Base-by-base conservation (phyloP, 73 alveolate genomes). In the Urostyla sp. region DNA sequence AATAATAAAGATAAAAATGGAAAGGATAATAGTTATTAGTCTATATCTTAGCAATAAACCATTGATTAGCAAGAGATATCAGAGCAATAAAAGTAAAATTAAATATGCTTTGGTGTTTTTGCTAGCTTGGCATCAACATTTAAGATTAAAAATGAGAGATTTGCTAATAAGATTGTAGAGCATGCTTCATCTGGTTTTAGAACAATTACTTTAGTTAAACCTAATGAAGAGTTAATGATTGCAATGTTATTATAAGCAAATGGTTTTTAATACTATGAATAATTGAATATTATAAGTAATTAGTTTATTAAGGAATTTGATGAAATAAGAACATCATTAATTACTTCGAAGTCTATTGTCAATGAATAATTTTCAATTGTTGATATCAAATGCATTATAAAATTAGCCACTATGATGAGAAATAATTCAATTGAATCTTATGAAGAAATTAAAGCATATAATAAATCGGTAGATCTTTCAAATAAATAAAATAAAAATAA, bases 101-200 rank as follows among this genome's bases (percentile, higher is more conserved):
- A 69, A 31, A 75, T 81, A 34, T 52, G 85, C 53, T 81, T 81
- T 35, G 91, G 85, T 34, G 80, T 81, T 13, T 81, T 81, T 59
- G 80, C 80, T 26, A 49, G 80, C 11, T 24, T 81, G 28, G 24
- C 79, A 1, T 55, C 51, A 32, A 45, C 26, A 15, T 81, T 56
- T 51, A 24, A 54, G 23, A 35, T 51, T 1, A 45, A 69, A 7
- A 59, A 81, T 8, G 38, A 66, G 1, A 34, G 20, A 18, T 18
- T 18, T 2, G 52, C 72, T 3, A 30, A 32, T n/a, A 7, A 54
- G 26, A 24, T 67, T 8, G 36, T 45, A 13, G 34, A 30, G 1
- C 60, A 54, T 18, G 28, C 87, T 45, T 50, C 54, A 43, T 67
- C 87, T 38, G 78, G 84, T 4, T 84, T 84, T 36, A 73, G 92